phyloP scores from a whole-genome alignment of 495 filamentous ascomycete species.

The Tuber umbilicatum region DNA sequence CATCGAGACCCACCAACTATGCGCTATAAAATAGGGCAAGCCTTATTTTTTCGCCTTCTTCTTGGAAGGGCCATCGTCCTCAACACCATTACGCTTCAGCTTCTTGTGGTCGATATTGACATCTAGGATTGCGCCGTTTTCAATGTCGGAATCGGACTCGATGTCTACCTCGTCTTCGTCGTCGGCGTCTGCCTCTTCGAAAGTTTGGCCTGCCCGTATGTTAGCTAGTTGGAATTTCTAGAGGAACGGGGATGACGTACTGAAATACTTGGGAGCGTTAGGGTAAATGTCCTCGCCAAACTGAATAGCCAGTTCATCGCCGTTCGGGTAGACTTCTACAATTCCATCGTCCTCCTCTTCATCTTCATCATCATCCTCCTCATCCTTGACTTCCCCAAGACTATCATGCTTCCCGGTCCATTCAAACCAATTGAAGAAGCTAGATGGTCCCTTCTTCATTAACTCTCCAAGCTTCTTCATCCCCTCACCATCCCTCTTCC shows the following conservation, averaged over 20 bases:
- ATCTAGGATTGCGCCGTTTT: conserved; percentile 9
- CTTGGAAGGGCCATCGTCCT: conserved; percentile 32
- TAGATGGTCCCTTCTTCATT: conserved; percentile 55
- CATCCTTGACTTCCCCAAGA: conserved; percentile 43
- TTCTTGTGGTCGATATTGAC: conserved; percentile 35
- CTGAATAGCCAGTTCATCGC: conserved; percentile 69
- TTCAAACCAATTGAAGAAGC: conserved; percentile 86
- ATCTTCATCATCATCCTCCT: conserved; percentile 48
- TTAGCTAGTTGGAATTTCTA: conserved; percentile 17
- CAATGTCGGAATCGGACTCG: conserved; percentile 31
- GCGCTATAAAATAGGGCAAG: neutral
- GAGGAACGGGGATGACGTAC: conserved; percentile 51
- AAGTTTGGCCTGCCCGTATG: conserved; percentile 51
- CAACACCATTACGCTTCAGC: conserved; percentile 47
- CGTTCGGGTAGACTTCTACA: conserved; percentile 71
- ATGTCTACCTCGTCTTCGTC: conserved; percentile 46
- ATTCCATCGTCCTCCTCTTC: conserved; percentile 49
- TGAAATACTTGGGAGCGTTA: conserved; percentile 80
- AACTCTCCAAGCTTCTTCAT: conserved; percentile 52
- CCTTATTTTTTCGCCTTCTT: conserved; percentile 36
- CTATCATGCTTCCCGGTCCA: conserved; percentile 59
- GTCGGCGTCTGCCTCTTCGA: conserved; percentile 51
- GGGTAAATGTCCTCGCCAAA: conserved; percentile 84
- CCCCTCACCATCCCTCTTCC: conserved; percentile 37
- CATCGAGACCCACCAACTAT: neutral